Evolutionary conservation across 371 early-diverging fungal species (phyloP), one percentile per base, ranked within the genome.

Genomic region (Syncephalastrum sp.): DNA sequence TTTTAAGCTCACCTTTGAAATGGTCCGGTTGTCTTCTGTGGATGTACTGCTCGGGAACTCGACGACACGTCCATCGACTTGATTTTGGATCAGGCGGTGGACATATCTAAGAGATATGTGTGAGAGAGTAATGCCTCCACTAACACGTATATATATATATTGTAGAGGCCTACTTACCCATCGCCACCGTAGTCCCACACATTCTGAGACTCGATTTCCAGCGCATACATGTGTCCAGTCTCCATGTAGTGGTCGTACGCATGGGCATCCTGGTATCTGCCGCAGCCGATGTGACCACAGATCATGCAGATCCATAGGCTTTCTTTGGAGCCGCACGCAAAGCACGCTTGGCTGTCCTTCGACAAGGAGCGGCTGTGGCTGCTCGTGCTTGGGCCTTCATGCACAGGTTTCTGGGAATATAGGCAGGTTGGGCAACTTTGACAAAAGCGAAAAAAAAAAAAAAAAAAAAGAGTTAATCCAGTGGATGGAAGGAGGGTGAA

Each of bases 171-270:
- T 23, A 15, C 47, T 47, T 64, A 64, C 3, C 93, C 93, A 70
- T 97, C 97, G 12, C 95, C 91, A 1, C 84, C 90, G 72, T 97
- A 97, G 67, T 97, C 98, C 98, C 98, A 97, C 15, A 97, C 95
- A 1, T 95, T 76, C 63, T 96, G 94, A 8, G 95, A 94, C 41
- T 91, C 91, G n/a, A 96, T 81, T 59, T 97, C 97, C 53, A 97
- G 67, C n/a, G 95, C 81, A 68, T 90, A 97, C 4, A 89, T 64
- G 67, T 97, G 98, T n/a, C 70, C 64, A 0, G 93, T 92, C 45
- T 84, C 83, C 42, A 60, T 69, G 61, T 85, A 96, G 71, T 97
- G 98, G 23, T 78, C 76, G 50, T 85, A 85, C 0, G 97, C 97
- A 66, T 97, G 97, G 2, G 84, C 93, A 15, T 74, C 75, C 33